Percentiles rank a stretch among this genome's conserved stretches.
These are phyloP conservation scores for Castanea sativa DNA, from an alignment of 306 rosid genomes.

Conservation along the genomic window DNA sequence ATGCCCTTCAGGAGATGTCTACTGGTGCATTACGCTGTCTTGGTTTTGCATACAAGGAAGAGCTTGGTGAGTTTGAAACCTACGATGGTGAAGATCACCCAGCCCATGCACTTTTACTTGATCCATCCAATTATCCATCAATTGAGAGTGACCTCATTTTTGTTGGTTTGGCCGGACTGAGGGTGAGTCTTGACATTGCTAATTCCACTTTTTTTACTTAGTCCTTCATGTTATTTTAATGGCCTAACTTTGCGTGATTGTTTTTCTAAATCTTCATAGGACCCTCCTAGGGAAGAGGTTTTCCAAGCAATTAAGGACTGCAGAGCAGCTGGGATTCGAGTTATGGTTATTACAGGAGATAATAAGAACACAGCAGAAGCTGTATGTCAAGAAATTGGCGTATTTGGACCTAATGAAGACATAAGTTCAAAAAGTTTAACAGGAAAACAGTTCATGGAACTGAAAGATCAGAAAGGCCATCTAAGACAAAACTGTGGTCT, in stretches of 20 bases:
- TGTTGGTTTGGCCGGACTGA: conserved; percentile 82
- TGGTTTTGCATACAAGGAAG: conserved; percentile 95
- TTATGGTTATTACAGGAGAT: conserved; percentile 93
- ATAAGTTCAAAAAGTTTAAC: conserved; percentile 67
- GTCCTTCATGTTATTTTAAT: neutral
- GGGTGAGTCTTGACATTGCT: conserved; percentile 56
- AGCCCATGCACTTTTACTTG: conserved; percentile 79
- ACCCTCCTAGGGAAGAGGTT: conserved; percentile 93
- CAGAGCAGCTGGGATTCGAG: conserved; percentile 93
- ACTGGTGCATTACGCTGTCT: conserved; percentile 81
- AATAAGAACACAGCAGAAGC: conserved; percentile 96
- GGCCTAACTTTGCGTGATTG: conserved; percentile 8
- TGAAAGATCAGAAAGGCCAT: conserved; percentile 46
- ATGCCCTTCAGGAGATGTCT: conserved; percentile 84
- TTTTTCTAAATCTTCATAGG: conserved; percentile 44
- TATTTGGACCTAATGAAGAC: conserved; percentile 61
- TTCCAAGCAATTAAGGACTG: conserved; percentile 83
- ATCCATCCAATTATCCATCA: conserved; percentile 75
- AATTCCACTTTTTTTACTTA: conserved; percentile 9
- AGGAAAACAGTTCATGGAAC: conserved; percentile 72
- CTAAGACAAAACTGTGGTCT: conserved; percentile 73
- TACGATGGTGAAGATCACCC: conserved; percentile 87
- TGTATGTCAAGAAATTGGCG: conserved; percentile 89
- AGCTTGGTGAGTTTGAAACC: conserved; percentile 42
- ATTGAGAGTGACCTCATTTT: conserved; percentile 81